phyloP scores from a whole-genome alignment of 73 alveolate species.

The Tetrahymena thermophila region DNA sequence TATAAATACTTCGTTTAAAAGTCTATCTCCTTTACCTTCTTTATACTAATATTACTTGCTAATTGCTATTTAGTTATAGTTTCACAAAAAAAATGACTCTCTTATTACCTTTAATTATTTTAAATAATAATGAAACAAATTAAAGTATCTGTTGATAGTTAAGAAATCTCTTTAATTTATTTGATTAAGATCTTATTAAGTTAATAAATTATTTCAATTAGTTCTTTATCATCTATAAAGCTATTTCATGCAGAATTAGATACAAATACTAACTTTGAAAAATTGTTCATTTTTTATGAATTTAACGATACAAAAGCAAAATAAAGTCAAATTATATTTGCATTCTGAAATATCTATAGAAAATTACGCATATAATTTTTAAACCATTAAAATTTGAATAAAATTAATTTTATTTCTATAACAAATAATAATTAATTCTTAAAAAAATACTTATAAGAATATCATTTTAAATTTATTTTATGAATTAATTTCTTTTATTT shows the following conservation, averaged over 20 bases:
- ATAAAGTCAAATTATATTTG: too few species aligned
- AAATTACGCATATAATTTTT: too few species aligned
- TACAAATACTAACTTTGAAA: neutral
- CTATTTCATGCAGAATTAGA: neutral
- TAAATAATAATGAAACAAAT: neutral
- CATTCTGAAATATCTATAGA: too few species aligned
- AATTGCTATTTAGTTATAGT: neutral
- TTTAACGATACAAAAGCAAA: neutral
- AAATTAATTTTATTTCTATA: too few species aligned
- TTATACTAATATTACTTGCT: neutral
- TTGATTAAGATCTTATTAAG: neutral
- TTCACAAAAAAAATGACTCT: neutral
- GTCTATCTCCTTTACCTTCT: neutral
- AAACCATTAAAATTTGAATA: too few species aligned
- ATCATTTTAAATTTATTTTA: too few species aligned
- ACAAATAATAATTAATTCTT: too few species aligned
- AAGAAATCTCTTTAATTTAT: neutral
- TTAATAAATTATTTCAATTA: neutral
- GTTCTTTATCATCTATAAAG: neutral
- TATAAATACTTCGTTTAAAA: neutral
- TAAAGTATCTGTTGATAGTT: neutral
- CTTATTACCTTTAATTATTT: neutral
- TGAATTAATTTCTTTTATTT: too few species aligned
- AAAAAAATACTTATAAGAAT: too few species aligned
- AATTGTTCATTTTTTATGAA: too few species aligned